Conservation (phyloP, 129 eudicot species). For the Gnaphalium uliginosum region DNA sequence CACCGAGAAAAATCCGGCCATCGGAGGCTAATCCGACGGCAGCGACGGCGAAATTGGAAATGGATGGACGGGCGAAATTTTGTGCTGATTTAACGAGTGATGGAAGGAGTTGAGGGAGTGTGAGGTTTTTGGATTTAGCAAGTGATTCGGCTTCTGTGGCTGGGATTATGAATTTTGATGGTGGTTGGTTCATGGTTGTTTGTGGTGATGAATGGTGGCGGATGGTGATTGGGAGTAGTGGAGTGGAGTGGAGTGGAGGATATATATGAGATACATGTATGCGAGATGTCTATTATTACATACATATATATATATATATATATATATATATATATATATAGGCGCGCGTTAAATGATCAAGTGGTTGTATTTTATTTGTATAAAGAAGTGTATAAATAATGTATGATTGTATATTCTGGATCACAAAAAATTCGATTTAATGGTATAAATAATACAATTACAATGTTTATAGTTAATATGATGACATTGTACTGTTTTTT, state of each 20-base stretch:
- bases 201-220: not conserved
- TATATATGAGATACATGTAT: no score
- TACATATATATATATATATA: no score
- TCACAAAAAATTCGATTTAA: no score
- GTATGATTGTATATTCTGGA: no score
- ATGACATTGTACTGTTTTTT: no score
- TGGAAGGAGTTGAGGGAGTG: constrained; percentile 72
- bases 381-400: no score
- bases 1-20: constrained; percentile 81
- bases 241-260: constrained; percentile 25
- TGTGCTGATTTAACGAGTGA: constrained; percentile 58
- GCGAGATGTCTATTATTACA: no score
- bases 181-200: constrained; percentile 16
- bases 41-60: constrained; percentile 72
- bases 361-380: no score
- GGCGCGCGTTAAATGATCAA: no score
- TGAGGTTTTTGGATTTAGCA: constrained; percentile 46
- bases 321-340: no score
- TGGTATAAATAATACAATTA: no score
- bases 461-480: no score
- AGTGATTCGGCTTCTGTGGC: constrained; percentile 59
- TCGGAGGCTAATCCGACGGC: constrained; percentile 78
- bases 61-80: constrained; percentile 62
- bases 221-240: constrained; percentile 9
- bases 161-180: constrained; percentile 31